Evolutionary conservation across 306 rosid genomes (phyloP).

Genomic region (Prunus mira): DNA sequence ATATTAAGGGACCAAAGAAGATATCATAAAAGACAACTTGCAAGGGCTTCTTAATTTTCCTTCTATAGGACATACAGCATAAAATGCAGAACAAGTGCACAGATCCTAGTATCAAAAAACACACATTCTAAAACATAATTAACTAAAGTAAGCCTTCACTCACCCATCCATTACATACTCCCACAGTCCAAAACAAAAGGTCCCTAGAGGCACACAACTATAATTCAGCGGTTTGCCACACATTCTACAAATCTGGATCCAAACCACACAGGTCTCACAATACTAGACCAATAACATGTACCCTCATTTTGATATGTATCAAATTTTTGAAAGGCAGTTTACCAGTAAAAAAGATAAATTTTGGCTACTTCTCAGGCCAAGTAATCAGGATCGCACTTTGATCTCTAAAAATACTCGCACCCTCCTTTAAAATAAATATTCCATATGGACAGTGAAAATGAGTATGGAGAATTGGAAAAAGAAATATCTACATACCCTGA

Average conservation of each 20-base stretch:
- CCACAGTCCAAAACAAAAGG: neutral
- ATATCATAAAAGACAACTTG: neutral
- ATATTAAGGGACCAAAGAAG: neutral
- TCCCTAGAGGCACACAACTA: neutral
- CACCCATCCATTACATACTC: too few relatives aligned
- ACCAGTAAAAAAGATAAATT: neutral
- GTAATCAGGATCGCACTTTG: neutral
- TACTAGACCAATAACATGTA: neutral
- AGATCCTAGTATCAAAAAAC: neutral
- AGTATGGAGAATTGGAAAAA: neutral
- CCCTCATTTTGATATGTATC: neutral
- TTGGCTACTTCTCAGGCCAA: neutral
- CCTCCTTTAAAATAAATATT: neutral
- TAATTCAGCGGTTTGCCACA: neutral
- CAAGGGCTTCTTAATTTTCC: neutral
- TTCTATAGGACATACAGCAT: neutral
- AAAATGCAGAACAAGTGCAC: neutral
- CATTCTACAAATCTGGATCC: neutral
- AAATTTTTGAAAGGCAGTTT: neutral
- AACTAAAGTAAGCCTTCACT: too few relatives aligned
- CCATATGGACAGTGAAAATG: neutral
- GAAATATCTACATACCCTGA: slow-evolving; percentile 12
- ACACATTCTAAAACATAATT: neutral
- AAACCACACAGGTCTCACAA: neutral
- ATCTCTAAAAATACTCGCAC: neutral